Conservation (phyloP, 2,329 filamentous ascomycete species). For the Teratosphaeria nubilosa region DNA sequence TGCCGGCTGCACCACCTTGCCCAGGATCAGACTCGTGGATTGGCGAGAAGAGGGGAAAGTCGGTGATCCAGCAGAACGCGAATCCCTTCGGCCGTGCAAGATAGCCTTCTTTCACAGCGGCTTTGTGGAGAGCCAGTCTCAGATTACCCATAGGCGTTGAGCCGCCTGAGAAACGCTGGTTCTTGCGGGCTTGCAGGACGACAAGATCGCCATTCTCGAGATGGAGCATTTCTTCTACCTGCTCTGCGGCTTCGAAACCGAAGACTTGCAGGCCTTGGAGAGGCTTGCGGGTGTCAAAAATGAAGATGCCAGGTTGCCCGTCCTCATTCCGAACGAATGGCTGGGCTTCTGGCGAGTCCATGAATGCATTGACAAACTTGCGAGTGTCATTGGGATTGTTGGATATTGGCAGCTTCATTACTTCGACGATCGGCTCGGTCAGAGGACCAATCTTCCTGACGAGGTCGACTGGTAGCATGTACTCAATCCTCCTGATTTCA, state of each 20-base stretch:
- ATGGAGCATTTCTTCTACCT: constrained; percentile 42
- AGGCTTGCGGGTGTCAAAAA: constrained; percentile 64
- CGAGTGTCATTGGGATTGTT: constrained; percentile 44
- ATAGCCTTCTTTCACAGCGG: constrained; percentile 54
- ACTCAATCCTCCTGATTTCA: constrained; percentile 52
- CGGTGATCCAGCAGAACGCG: constrained; percentile 72
- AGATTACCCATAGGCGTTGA: constrained; percentile 65
- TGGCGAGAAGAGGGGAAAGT: constrained; percentile 88
- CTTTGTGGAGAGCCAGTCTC: constrained; percentile 58
- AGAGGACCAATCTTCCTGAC: constrained; percentile 65
- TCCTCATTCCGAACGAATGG: constrained; percentile 58
- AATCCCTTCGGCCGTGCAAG: constrained; percentile 44
- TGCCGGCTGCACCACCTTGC: constrained; percentile 70
- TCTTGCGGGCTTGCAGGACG: constrained; percentile 66
- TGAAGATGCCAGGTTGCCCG: constrained; percentile 70
- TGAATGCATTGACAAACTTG: constrained; percentile 57
- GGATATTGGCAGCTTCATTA: constrained; percentile 55
- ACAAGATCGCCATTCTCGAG: constrained; percentile 67
- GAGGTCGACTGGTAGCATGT: constrained; percentile 54
- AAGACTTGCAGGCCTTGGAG: constrained; percentile 67
- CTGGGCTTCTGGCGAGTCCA: constrained; percentile 52
- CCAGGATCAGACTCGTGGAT: constrained; percentile 55
- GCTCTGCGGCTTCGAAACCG: constrained; percentile 59
- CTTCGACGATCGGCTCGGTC: constrained; percentile 60
- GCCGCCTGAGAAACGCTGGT: constrained; percentile 57